These are phyloP conservation scores for Wallacemonas rigidus DNA, from an alignment of 208 protist genomes.

Conservation along the genomic window DNA sequence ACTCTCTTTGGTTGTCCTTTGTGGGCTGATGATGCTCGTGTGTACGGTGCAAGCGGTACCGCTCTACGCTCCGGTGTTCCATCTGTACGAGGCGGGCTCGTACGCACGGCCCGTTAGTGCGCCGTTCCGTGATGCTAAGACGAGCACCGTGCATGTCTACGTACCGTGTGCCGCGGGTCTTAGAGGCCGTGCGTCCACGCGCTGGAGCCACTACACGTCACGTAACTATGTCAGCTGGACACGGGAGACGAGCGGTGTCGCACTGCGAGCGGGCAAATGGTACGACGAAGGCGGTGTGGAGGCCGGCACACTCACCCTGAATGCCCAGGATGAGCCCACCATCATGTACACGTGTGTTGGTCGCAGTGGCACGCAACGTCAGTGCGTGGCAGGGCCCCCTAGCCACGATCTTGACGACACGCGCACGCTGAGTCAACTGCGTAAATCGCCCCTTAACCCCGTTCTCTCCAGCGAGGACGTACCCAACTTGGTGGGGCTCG, in stretches of 20 bases:
- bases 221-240: conserved; percentile 29
- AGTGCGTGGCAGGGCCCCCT: conserved; percentile 45
- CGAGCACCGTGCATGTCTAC: conserved; percentile 18
- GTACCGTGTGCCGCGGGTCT: conserved; percentile 19
- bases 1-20: not conserved
- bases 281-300: conserved; percentile 26
- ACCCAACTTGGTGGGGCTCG: not conserved
- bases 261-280: conserved; percentile 5
- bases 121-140: conserved; percentile 21
- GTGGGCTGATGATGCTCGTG: not conserved
- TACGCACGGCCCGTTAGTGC: conserved; percentile 22
- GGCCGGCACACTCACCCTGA: conserved; percentile 23
- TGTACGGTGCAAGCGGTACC: not conserved
- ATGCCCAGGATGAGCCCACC: conserved; percentile 15
- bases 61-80: conserved; percentile 15
- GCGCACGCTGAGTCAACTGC: conserved; percentile 33
- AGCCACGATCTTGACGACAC: conserved; percentile 25
- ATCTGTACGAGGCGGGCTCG: conserved; percentile 14
- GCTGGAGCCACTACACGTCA: conserved; percentile 27
- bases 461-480: conserved; percentile 21
- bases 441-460: conserved; percentile 41
- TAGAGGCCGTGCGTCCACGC: not conserved
- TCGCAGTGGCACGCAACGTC: conserved; percentile 27
- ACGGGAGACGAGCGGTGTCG: not conserved
- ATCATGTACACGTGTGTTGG: conserved; percentile 30